Base-by-base conservation (phyloP, 345 rosid species). In the Eutrema yunnanense region DNA sequence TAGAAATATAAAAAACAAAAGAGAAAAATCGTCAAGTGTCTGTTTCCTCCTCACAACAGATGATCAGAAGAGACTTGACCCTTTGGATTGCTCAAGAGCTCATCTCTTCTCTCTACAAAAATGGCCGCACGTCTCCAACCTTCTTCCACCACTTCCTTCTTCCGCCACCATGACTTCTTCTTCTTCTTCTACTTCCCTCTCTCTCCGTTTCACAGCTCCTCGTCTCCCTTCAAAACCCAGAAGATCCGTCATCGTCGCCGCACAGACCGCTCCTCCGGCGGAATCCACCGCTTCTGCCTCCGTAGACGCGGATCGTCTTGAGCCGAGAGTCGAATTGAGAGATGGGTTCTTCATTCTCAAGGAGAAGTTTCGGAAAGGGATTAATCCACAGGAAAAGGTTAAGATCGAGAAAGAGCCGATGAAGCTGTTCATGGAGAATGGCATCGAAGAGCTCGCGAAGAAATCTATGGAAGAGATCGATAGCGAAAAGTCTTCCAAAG, bases 371-470 rank as follows among this genome's bases (percentile, higher is more conserved):
- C 83, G 97, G 5, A 66, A 76, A 65, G 96, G 98, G 4, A 86
- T 94, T 22, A 94, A 89, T 50, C 97, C 97, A 22, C 92, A 81
- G 55, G 98, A 91, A 83, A 94, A 91, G 76, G 80, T 89, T 37
- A 94, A 94, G 89, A 80, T 94, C 49, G 92, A 82, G 84, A 89
- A 69, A 44, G 96, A 94, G 9, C 97, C 98, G 3, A 86, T 94
- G 96, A 88, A 82, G 80, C 79, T 91, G 54, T 86, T 88, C 79
- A 85, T 82, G 83, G 98, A 94, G 71, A 84, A 80, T 61, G 95
- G 87, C 8, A 82, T 94, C 38, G 86, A 88, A 63, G 93, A 86
- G 62, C 88, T 94, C 1, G 81, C 96, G 22, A 85, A 83, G 79
- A 59, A 89, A 66, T 81, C 97, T 0, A 78, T 91, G 82, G 98